Evolutionary conservation across 495 filamentous ascomycete genomes (phyloP).

Genomic region (Penicillium steckii): DNA sequence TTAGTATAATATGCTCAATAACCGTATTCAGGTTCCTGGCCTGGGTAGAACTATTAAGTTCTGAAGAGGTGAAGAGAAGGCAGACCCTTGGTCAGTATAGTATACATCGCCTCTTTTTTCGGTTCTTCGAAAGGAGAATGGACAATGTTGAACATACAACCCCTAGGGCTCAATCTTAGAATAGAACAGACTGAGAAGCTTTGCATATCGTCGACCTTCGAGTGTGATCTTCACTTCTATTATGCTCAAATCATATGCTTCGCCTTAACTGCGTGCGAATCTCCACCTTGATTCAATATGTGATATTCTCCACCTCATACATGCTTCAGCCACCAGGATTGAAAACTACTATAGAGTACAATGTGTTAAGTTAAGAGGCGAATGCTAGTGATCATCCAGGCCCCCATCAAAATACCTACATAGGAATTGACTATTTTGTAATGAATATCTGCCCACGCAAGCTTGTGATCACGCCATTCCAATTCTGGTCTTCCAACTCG

Average conservation of each 20-base stretch:
- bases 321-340: neutral
- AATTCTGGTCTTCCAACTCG: neutral
- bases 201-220: neutral
- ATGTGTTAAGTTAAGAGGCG: neutral
- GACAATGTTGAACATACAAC: neutral
- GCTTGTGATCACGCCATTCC: constrained; percentile 5
- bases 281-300: neutral
- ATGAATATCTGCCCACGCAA: neutral
- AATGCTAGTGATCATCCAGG: neutral
- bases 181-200: neutral
- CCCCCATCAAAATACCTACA: neutral
- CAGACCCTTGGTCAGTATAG: no score
- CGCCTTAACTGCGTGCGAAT: neutral
- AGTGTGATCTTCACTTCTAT: neutral
- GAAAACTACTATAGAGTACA: no score
- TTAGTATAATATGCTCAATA: no score
- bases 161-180: neutral
- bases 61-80: no score
- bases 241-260: neutral
- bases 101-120: no score
- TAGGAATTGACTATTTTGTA: no score
- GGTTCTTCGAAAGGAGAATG: no score
- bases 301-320: neutral
- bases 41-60: no score
- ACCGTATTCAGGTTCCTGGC: no score